Evolutionary conservation across 768 basidiomycete species (phyloP).

Genomic region (Lentinula boryana): DNA sequence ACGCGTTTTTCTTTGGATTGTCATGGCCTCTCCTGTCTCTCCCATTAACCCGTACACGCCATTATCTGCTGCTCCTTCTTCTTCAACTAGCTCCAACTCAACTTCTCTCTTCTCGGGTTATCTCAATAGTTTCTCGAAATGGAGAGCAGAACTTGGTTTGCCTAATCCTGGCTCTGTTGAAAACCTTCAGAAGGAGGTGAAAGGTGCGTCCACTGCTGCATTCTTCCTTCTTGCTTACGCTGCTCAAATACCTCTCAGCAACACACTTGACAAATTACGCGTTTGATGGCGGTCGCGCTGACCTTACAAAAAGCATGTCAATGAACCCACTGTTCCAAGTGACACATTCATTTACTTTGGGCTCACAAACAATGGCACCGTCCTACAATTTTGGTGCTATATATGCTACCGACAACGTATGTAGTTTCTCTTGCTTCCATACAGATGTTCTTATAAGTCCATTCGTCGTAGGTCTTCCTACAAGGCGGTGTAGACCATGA

Average conservation of each 20-base stretch:
- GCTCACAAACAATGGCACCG: slow-evolving; percentile 76
- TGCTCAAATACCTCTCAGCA: slow-evolving; percentile 36
- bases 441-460: slow-evolving; percentile 1
- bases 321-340: slow-evolving; percentile 97
- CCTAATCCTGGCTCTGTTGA: slow-evolving; percentile 92
- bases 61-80: slow-evolving; percentile 9
- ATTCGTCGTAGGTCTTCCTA: slow-evolving; percentile 63
- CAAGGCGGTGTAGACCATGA: slow-evolving; percentile 95
- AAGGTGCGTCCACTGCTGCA: slow-evolving; percentile 45
- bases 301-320: slow-evolving; percentile 90
- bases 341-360: slow-evolving; percentile 91
- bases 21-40: slow-evolving; percentile 41
- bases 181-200: slow-evolving; percentile 90
- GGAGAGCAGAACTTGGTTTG: slow-evolving; percentile 77
- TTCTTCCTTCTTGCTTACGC: not conserved
- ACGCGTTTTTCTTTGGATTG: slow-evolving; percentile 8
- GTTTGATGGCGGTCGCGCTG: slow-evolving; percentile 96
- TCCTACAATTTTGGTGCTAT: slow-evolving; percentile 95
- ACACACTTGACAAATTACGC: slow-evolving; percentile 92
- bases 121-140: slow-evolving; percentile 70
- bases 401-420: slow-evolving; percentile 79
- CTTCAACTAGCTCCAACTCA: not conserved
- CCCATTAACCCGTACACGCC: slow-evolving; percentile 30
- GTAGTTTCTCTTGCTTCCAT: slow-evolving; percentile 7
- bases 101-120: slow-evolving; percentile 50